These are phyloP conservation scores for Trametes punicea DNA, from an alignment of 768 basidiomycete genomes.

Conservation along the genomic window DNA sequence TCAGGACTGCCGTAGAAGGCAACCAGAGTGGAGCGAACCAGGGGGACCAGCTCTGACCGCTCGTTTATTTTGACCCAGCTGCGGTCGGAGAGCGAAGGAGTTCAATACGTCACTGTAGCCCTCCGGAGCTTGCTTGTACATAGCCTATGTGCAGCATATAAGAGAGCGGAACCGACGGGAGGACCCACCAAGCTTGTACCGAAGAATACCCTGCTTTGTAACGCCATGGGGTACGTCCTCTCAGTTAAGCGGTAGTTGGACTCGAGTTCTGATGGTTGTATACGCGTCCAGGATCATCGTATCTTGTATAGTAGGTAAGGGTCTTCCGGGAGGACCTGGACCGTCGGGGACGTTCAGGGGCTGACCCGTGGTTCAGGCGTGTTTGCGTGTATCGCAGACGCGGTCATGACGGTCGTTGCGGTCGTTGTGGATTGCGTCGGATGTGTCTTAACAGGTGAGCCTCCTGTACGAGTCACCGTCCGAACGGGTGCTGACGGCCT, in stretches of 20 bases:
- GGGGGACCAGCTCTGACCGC: no score
- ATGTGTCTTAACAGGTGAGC: conserved; percentile 13
- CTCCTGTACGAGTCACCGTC: neutral
- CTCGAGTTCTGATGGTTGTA: no score
- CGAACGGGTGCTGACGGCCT: neutral
- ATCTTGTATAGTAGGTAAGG: conserved; percentile 18
- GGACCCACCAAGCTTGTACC: neutral
- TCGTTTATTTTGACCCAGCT: no score
- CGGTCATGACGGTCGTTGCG: conserved; percentile 10
- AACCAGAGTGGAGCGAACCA: neutral
- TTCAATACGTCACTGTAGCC: neutral
- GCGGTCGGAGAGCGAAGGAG: neutral
- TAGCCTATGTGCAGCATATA: neutral
- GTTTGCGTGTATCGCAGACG: conserved; percentile 20
- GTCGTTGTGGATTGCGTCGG: conserved; percentile 14
- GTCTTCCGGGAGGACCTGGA: no score
- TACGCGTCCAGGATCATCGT: conserved; percentile 21
- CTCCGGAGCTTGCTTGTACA: neutral
- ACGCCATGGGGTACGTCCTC: neutral
- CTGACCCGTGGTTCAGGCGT: conserved; percentile 1
- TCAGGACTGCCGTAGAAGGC: no score
- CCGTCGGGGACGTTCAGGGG: neutral
- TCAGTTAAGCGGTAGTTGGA: no score
- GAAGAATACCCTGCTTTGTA: neutral
- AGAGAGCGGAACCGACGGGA: neutral